Conservation (phyloP, 257 asterid species). For the Cordia subcordata region DNA sequence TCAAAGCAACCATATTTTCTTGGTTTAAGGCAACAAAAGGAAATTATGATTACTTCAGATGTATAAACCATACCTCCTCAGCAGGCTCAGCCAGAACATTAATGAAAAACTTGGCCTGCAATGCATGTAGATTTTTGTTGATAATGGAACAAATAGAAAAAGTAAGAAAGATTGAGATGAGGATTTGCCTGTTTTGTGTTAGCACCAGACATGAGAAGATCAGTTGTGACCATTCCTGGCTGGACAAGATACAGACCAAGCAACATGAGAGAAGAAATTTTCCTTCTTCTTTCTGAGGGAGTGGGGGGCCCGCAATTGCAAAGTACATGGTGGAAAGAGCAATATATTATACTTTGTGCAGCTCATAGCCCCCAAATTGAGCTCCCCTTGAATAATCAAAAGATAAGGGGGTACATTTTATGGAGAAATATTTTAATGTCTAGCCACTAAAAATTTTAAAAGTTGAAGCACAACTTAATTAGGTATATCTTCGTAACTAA, state of each 20-base stretch:
- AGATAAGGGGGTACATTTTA: too few relatives aligned
- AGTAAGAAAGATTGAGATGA: slow-evolving; percentile 3
- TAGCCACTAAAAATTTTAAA: too few relatives aligned
- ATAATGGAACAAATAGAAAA: neutral
- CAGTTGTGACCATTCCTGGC: slow-evolving; percentile 99
- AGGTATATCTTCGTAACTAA: too few relatives aligned
- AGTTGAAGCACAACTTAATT: too few relatives aligned
- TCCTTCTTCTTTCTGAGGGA: neutral
- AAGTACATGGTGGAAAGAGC: neutral
- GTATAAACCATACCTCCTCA: slow-evolving; percentile 51
- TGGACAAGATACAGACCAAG: slow-evolving; percentile 25
- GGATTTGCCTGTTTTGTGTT: slow-evolving; percentile 75
- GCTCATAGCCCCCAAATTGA: too few relatives aligned
- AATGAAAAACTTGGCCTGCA: slow-evolving; percentile 96
- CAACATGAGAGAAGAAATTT: neutral
- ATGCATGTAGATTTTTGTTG: slow-evolving; percentile 3
- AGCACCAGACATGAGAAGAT: slow-evolving; percentile 95
- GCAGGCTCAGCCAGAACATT: slow-evolving; percentile 97
- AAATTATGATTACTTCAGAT: neutral
- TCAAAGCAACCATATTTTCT: neutral
- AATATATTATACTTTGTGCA: too few relatives aligned
- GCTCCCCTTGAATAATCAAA: too few relatives aligned
- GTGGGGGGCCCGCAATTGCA: neutral
- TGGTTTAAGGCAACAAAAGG: neutral
- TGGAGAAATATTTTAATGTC: too few relatives aligned